phyloP scores from a whole-genome alignment of 768 basidiomycete species.

The Podaxis sp. region DNA sequence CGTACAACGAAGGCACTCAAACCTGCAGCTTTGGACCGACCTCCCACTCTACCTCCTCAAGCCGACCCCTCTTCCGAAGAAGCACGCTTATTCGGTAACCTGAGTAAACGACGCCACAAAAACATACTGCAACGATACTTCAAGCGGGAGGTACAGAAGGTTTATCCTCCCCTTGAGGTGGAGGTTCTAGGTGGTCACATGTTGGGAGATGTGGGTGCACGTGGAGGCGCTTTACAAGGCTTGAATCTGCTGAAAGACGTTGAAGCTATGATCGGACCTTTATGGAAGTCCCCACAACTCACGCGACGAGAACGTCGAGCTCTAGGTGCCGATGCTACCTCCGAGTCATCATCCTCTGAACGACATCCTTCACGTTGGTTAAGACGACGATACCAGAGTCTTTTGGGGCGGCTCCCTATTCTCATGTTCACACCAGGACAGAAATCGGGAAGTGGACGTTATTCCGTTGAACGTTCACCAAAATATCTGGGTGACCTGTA shows the following conservation, averaged over 20 bases:
- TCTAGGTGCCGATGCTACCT: neutral
- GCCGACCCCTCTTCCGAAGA: constrained; percentile 56
- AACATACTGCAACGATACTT: constrained; percentile 73
- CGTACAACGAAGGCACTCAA: constrained; percentile 42
- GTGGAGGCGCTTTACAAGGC: constrained; percentile 13
- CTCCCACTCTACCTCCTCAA: constrained; percentile 53
- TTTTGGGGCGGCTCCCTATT: constrained; percentile 59
- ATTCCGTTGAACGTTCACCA: constrained; percentile 29
- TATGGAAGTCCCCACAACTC: constrained; percentile 19
- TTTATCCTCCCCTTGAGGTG: constrained; percentile 57
- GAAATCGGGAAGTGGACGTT: constrained; percentile 13
- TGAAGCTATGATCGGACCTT: constrained; percentile 37
- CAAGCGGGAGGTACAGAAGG: constrained; percentile 45
- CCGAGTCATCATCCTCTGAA: neutral
- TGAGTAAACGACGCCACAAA: constrained; percentile 70
- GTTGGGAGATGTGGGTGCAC: constrained; percentile 9
- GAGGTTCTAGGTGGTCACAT: constrained; percentile 18
- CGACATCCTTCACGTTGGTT: constrained; percentile 43
- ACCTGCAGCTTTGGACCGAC: constrained; percentile 35
- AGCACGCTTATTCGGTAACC: constrained; percentile 52
- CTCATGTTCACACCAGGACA: constrained; percentile 31
- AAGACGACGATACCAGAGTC: constrained; percentile 50
- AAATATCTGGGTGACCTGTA: constrained; percentile 23
- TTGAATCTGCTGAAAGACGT: constrained; percentile 41
- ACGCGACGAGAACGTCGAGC: constrained; percentile 31